These are phyloP conservation scores for Globisporangium barbulae DNA, from an alignment of 352 stramenopile genomes.

Conservation along the genomic window DNA sequence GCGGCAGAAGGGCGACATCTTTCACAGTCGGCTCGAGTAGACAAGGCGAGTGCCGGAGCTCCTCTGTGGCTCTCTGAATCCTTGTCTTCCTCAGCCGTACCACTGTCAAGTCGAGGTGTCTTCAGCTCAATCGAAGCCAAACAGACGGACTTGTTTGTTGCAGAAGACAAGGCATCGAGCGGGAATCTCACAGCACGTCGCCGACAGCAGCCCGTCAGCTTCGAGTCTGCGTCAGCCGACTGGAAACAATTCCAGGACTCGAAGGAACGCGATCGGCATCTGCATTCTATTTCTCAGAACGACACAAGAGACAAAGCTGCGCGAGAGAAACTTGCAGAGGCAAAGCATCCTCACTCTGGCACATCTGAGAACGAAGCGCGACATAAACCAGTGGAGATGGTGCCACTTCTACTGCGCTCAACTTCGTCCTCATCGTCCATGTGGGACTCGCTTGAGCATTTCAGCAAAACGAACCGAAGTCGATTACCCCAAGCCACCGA, in stretches of 20 bases:
- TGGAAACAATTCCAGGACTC: not conserved
- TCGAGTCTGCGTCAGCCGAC: not conserved
- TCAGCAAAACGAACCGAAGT: slow-evolving; percentile 70
- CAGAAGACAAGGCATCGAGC: slow-evolving; percentile 9
- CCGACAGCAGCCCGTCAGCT: not conserved
- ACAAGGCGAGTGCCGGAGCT: not conserved
- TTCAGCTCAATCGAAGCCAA: slow-evolving; percentile 10
- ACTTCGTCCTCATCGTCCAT: slow-evolving; percentile 17
- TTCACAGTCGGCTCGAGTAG: not conserved
- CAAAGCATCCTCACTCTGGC: not conserved
- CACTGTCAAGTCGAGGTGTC: not conserved
- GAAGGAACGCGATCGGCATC: not conserved
- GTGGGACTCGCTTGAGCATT: slow-evolving; percentile 79
- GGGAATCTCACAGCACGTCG: slow-evolving; percentile 12
- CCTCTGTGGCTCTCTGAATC: slow-evolving; percentile 21
- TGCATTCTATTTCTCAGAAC: not conserved
- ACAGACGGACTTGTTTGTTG: slow-evolving; percentile 6
- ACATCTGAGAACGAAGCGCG: not conserved
- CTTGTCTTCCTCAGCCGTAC: not conserved
- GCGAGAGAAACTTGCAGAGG: not conserved
- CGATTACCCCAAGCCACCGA: slow-evolving; percentile 33
- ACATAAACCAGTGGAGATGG: not conserved
- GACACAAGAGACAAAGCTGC: not conserved
- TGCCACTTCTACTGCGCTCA: not conserved
- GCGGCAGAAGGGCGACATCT: not conserved